Evolutionary conservation across 768 basidiomycete species (phyloP), one percentile per base, ranked within the genome.

Genomic region (Cantharellus cinnabarinus): DNA sequence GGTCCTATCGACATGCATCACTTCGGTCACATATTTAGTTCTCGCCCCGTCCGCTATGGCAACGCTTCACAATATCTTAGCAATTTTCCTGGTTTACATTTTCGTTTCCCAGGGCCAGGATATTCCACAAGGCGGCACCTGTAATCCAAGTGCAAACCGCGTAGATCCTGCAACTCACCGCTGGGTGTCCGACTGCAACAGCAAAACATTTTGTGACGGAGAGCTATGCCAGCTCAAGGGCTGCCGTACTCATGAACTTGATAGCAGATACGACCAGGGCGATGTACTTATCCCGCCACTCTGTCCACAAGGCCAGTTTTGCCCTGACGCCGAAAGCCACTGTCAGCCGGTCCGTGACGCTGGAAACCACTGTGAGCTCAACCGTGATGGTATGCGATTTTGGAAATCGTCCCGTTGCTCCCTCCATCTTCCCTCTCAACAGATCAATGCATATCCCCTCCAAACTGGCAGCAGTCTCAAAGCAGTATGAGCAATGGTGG

Each of bases 361-460:
- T 2, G 81, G 75, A 35, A 81, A 78, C 62, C 67, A 75, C 39
- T 91, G 89, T 71, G 88, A 91, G 69, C 77, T 91, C 60, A 84
- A 90, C 67, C 80, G 89, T 57, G 89, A 91, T 69, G 87, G 89
- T 85, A 61, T 58, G 75, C 65, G 56, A n/a, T 34, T 42, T 34
- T 50, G 4, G 5, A 29, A 20, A 4, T 50, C n/a, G n/a, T 55
- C 4, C 3, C 40, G 52, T 20, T 55, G 14, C 14, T 51, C 4
- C 52, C 48, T 48, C 34, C 53, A 40, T 48, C 44, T 57, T 50
- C 53, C 29, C 7, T 57, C n/a, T 15, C 5, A 60, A 14, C 35
- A 91, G 90, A 94, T 64, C 76, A 89, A 70, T 91, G 89, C 65
- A 73, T 76, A 65, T 73, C 73, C 0, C 85, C 88, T 3, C 76